Evolutionary conservation across 306 rosid species (phyloP).

Genomic region (Cucumis cinereus): DNA sequence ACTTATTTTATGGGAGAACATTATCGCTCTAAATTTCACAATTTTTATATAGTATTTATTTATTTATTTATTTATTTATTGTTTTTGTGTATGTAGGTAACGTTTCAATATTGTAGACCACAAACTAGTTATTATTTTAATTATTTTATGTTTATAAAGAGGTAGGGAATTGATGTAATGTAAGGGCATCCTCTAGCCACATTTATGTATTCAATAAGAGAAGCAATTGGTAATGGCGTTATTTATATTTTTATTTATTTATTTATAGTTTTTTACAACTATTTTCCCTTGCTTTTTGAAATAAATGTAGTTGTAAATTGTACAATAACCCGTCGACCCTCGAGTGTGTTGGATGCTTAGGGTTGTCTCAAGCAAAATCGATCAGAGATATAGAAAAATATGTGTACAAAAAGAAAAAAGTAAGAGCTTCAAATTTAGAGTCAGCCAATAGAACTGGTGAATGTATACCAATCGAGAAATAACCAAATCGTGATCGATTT

Average conservation of each 20-base stretch:
- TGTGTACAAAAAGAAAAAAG: too few relatives aligned
- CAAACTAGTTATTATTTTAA: not conserved
- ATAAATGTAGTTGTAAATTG: not conserved
- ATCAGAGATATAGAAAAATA: too few relatives aligned
- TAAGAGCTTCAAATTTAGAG: too few relatives aligned
- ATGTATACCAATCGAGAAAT: too few relatives aligned
- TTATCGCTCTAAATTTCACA: not conserved
- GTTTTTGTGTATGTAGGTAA: not conserved
- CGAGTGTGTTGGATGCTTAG: not conserved
- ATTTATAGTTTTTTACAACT: not conserved
- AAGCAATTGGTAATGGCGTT: not conserved
- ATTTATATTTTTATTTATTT: not conserved
- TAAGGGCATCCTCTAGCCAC: not conserved
- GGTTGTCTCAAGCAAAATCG: too few relatives aligned
- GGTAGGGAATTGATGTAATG: not conserved
- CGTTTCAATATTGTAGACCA: not conserved
- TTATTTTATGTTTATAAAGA: not conserved
- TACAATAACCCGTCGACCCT: too few relatives aligned
- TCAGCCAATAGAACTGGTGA: too few relatives aligned
- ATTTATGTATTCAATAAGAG: not conserved
- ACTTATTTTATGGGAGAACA: not conserved
- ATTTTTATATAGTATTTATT: not conserved
- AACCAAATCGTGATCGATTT: too few relatives aligned
- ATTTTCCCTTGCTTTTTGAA: not conserved
- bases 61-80: too few relatives aligned